Evolutionary conservation across 495 filamentous ascomycete species (phyloP), one percentile per base, ranked within the genome.

Genomic region (Hyphodiscus hymeniophilus): DNA sequence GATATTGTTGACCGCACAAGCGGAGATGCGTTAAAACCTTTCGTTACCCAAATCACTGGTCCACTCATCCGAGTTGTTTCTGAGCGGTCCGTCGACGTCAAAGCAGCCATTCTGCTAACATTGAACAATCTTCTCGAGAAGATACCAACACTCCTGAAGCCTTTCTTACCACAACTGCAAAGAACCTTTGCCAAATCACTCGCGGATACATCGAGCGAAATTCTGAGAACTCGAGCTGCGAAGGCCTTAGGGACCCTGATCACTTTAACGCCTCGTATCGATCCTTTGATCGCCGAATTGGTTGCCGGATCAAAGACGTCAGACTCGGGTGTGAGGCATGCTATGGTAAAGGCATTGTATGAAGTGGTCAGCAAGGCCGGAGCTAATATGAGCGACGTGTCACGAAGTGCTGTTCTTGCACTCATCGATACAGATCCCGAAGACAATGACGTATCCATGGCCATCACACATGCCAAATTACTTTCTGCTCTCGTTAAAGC

Each of bases 51-150:
- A 58, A 96, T 98, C 55, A 97, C 92, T 15, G 92, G 92, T 61
- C 94, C 92, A 11, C 77, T 98, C 22, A 98, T 98, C 60, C 82
- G 92, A 72, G 90, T 98, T 12, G 89, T 97, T 7, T 95, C 92
- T 1, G 92, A 98, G 58, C 77, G 90, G 36, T 96, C 91, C 2
- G 84, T 86, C 1, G 92, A 98, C 41, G 87, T 98, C 66, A 96
- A 94, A 66, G 84, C 88, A 54, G 94, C 94, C 24, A 95, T 97
- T 64, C 73, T 98, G 46, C 76, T 89, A 35, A 96, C 94, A 0
- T 74, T 98, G 44, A 97, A 96, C 65, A 95, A 94, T 56, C 73
- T 98, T 10, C 73, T 98, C 12, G 86, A 95, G 67, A 98, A 97
- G 74, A 97, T 98, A 63, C 94, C 92, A 4, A 79, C 87, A 15